Percentiles rank a stretch among this genome's conserved stretches.
Evolutionary conservation across 805 yeast genomes (phyloP).

Genomic region (Sugiyamaella smithiae): DNA sequence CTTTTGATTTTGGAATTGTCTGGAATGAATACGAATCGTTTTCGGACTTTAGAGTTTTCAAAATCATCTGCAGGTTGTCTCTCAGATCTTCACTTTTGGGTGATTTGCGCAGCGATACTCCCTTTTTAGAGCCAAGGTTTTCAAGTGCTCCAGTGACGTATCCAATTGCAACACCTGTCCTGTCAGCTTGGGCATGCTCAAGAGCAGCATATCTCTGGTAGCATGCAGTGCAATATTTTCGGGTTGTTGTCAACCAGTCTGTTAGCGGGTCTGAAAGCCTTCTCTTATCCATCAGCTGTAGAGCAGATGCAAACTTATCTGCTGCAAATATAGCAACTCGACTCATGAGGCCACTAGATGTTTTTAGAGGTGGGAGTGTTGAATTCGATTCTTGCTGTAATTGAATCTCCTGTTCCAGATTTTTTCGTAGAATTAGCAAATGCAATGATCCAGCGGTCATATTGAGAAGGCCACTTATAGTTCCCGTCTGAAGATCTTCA

Average conservation of each 20-base stretch:
- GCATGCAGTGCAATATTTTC: slow-evolving; percentile 27
- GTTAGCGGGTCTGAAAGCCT: slow-evolving; percentile 19
- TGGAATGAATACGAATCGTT: slow-evolving; percentile 34
- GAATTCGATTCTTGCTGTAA: slow-evolving; percentile 7
- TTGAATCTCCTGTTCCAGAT: slow-evolving; percentile 20
- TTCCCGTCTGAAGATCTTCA: slow-evolving; percentile 6
- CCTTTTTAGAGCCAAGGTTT: slow-evolving; percentile 17
- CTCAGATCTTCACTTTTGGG: slow-evolving; percentile 17
- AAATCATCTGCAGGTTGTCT: slow-evolving; percentile 17
- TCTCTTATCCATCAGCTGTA: slow-evolving; percentile 23
- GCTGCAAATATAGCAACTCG: slow-evolving; percentile 34
- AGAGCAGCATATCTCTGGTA: slow-evolving; percentile 30
- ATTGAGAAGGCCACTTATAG: slow-evolving; percentile 23
- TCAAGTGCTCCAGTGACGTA: slow-evolving; percentile 24
- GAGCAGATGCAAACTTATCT: slow-evolving; percentile 31
- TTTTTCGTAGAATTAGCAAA: slow-evolving; percentile 28
- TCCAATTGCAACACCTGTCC: slow-evolving; percentile 32
- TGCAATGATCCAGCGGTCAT: slow-evolving; percentile 32
- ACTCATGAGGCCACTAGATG: slow-evolving; percentile 29
- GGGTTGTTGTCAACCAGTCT: slow-evolving; percentile 29
- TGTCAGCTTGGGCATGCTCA: slow-evolving; percentile 26
- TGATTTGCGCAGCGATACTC: not conserved
- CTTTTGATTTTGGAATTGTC: slow-evolving; percentile 30
- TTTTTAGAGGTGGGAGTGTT: slow-evolving; percentile 12
- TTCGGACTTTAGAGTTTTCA: slow-evolving; percentile 27